Percentiles rank a stretch among this genome's conserved stretches.
Conservation (phyloP, 1,139 yeast species). For the Geotrichum europaeum region DNA sequence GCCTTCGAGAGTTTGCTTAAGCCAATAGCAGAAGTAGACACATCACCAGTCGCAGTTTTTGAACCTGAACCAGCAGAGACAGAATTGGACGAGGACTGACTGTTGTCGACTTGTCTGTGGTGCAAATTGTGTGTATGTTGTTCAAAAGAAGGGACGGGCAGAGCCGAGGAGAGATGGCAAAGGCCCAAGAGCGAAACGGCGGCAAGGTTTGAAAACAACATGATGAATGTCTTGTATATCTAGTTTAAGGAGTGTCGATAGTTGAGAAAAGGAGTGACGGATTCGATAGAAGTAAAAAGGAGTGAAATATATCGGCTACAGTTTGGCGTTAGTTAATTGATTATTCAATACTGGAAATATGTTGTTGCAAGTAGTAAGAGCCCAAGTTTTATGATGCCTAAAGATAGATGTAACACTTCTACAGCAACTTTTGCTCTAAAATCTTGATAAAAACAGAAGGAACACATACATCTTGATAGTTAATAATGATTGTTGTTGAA, state of each 20-base stretch:
- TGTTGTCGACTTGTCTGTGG: neutral
- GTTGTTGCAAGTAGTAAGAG: neutral
- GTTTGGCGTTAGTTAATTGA: neutral
- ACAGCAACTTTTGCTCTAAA: no score
- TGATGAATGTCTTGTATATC: neutral
- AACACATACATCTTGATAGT: no score
- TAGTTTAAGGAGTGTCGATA: neutral
- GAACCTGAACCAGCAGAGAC: conserved; percentile 34
- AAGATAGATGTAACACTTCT: no score
- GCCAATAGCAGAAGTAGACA: conserved; percentile 28
- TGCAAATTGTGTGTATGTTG: neutral
- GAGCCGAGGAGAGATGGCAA: neutral
- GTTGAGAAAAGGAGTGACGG: neutral
- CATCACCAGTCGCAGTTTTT: conserved; percentile 30
- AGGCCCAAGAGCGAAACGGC: neutral
- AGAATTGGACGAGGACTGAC: neutral
- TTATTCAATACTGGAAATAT: neutral
- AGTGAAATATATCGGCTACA: neutral
- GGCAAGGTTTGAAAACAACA: neutral
- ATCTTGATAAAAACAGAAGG: neutral
- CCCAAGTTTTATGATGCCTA: no score
- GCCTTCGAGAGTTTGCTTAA: conserved; percentile 44
- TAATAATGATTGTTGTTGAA: neutral
- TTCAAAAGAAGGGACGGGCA: neutral
- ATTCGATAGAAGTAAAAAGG: neutral